Conservation (phyloP, 2,329 filamentous ascomycete genomes). For the Pseudogymnoascus sp. region DNA sequence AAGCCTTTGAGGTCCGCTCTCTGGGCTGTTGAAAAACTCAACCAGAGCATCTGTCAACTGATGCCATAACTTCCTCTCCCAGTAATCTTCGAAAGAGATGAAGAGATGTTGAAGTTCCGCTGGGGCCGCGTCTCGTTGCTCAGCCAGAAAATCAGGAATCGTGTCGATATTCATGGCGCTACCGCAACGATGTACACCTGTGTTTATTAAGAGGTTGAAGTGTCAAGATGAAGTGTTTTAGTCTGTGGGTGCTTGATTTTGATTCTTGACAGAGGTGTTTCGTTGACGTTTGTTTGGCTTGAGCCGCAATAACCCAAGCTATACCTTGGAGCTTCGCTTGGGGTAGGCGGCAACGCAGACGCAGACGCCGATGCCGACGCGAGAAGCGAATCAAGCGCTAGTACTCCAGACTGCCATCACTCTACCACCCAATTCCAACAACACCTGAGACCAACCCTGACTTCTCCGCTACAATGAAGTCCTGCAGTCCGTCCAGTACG, state of each 20-base stretch:
- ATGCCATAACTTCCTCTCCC: conserved; percentile 99
- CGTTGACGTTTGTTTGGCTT: conserved; percentile 5
- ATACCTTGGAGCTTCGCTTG: conserved; percentile 12
- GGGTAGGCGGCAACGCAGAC: conserved; percentile 2
- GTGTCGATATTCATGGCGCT: conserved; percentile 71
- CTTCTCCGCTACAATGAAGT: conserved; percentile 30
- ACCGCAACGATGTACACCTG: conserved; percentile 2
- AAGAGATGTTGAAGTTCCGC: conserved; percentile 83
- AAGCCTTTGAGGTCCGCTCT: conserved; percentile 78
- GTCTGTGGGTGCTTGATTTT: not conserved
- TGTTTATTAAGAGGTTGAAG: not conserved
- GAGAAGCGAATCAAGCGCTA: conserved; percentile 10
- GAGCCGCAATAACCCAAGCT: conserved; percentile 3
- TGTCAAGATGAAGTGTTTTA: not conserved
- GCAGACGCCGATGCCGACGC: conserved; percentile 7
- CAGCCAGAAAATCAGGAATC: conserved; percentile 85
- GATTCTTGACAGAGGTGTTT: not conserved
- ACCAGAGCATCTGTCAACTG: conserved; percentile 88
- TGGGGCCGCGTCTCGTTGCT: conserved; percentile 81
- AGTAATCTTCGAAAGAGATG: conserved; percentile 89
- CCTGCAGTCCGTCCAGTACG: conserved; percentile 40
- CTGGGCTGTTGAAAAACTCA: conserved; percentile 76
- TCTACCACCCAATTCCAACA: conserved; percentile 4
- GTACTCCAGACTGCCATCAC: conserved; percentile 7
- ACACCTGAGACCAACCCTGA: conserved; percentile 2